A percentile compares a stretch with the other conserved stretches of the same genome.
phyloP scores from a whole-genome alignment of 2,329 filamentous ascomycete species.

The Arthrinium puccinioides region DNA sequence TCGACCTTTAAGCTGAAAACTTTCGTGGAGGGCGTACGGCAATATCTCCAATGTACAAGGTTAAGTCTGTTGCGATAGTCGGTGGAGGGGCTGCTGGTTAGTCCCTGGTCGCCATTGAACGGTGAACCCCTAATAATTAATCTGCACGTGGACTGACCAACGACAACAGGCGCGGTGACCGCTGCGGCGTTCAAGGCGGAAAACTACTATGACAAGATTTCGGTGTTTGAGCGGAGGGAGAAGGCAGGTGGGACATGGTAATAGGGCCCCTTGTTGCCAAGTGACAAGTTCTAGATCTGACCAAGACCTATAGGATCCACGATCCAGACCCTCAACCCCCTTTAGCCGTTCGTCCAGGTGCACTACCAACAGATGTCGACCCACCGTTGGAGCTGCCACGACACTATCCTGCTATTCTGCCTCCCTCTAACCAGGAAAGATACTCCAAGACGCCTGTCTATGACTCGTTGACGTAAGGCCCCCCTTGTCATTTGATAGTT shows the following conservation, averaged over 20 bases:
- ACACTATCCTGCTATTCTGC: conserved; percentile 28
- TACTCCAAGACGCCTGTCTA: conserved; percentile 44
- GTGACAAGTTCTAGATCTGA: too few species aligned
- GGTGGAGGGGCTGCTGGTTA: too few species aligned
- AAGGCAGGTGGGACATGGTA: conserved; percentile 39
- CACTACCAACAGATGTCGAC: conserved; percentile 36
- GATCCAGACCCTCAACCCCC: conserved; percentile 32
- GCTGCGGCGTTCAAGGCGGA: conserved; percentile 39
- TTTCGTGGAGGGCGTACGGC: too few species aligned
- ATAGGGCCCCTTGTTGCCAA: background rate
- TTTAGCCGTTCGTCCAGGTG: conserved; percentile 31
- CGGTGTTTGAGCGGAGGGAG: conserved; percentile 34
- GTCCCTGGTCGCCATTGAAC: too few species aligned
- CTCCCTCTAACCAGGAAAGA: conserved; percentile 35
- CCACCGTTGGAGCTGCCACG: conserved; percentile 34
- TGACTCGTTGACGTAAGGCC: conserved; percentile 38
- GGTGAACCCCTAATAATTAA: too few species aligned
- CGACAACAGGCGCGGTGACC: conserved; percentile 33
- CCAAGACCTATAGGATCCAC: conserved; percentile 36
- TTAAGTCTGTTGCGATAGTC: too few species aligned
- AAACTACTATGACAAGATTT: conserved; percentile 32
- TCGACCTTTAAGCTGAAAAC: too few species aligned
- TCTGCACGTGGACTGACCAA: too few species aligned
- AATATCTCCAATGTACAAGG: too few species aligned
- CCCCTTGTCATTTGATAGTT: background rate